A percentile compares a stretch with the other conserved stretches of the same genome.
Conservation (phyloP, 768 basidiomycete species). For the Termitomyces sp. region DNA sequence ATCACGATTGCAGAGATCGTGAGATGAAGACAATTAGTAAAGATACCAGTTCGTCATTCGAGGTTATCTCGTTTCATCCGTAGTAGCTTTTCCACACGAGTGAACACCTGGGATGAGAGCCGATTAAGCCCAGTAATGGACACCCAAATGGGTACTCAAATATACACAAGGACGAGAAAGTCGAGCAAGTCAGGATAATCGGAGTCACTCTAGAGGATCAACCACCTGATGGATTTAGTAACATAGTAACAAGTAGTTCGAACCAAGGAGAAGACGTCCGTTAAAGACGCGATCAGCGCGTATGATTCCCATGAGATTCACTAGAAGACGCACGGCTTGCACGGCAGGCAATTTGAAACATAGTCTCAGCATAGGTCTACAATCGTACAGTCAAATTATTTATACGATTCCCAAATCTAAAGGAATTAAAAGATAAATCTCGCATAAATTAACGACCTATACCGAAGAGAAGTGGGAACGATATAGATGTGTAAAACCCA, state of each 20-base stretch:
- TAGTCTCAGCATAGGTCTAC: neutral
- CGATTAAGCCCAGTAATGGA: neutral
- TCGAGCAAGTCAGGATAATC: neutral
- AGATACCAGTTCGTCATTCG: neutral
- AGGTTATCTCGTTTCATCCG: neutral
- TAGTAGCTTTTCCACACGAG: neutral
- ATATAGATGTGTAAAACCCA: neutral
- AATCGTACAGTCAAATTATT: neutral
- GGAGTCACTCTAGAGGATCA: neutral
- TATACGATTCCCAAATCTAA: neutral
- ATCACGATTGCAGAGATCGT: neutral
- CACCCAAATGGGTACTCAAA: neutral
- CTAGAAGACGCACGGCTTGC: neutral
- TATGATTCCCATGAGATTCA: neutral
- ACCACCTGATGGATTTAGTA: neutral
- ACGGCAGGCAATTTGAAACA: no score
- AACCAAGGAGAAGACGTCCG: neutral
- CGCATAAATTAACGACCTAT: neutral
- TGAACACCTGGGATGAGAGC: neutral
- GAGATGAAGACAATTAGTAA: neutral
- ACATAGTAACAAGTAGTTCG: no score
- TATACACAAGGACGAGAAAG: neutral
- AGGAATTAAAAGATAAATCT: neutral
- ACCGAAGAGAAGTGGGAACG: neutral
- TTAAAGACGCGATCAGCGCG: neutral